Conservation (phyloP, 257 asterid species). For the Voacanga thouarsii region DNA sequence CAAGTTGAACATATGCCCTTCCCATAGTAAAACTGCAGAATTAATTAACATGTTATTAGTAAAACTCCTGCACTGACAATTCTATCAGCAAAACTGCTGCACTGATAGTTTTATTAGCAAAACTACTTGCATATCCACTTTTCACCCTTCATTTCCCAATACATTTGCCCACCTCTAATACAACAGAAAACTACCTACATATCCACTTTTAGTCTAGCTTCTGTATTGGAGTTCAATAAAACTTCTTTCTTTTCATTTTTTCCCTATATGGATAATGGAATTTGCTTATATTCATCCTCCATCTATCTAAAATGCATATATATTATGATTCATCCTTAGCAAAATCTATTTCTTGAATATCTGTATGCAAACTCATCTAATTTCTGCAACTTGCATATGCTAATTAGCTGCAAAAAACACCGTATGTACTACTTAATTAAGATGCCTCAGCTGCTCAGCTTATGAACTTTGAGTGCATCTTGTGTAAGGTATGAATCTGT, state of each 20-base stretch:
- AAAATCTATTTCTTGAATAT: background rate
- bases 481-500: background rate
- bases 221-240: background rate
- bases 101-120: no score
- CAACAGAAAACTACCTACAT: no score
- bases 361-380: background rate
- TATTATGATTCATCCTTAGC: background rate
- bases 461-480: background rate
- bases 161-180: no score
- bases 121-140: no score
- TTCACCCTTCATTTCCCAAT: no score
- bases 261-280: background rate
- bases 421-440: background rate
- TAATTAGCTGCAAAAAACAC: background rate
- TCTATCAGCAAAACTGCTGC: no score
- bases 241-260: background rate
- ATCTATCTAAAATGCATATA: background rate
- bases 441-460: background rate
- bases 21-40: no score
- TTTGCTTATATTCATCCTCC: background rate
- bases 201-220: no score
- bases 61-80: no score
- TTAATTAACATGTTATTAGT: no score
- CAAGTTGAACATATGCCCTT: no score
- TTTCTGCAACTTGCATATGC: background rate